Base-by-base conservation (phyloP, 805 yeast species). In the Yamadazyma ubonensis region DNA sequence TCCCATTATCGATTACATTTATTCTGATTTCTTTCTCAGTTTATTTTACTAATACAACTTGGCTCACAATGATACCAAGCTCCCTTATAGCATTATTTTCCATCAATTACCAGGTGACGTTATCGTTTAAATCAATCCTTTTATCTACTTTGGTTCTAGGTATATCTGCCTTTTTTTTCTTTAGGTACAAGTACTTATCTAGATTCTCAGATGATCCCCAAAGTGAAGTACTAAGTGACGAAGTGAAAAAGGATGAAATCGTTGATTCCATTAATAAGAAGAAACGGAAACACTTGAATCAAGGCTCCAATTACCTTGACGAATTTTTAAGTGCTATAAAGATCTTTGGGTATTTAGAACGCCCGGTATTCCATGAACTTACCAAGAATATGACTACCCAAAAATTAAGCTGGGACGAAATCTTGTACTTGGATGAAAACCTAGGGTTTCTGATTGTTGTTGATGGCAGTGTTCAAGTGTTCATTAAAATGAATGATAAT, bases 381-480 rank as follows among this genome's bases (percentile, higher is more conserved):
- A 90, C 98, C 3, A 83, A 86, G 55, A 84, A 84, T 45, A 88
- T 91, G 87, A 86, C 86, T 39, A 91, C 98, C 0, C 88, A 87
- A 55, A 83, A 86, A 44, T 58, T 91, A 27, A 81, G 81, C 19
- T 74, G 77, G 4, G 91, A 87, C 26, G 98, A 91, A 56, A 73
- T 84, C 7, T 63, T 93, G 23, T 72, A 79, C 35, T 61, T 91
- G 28, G 87, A 85, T 45, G 86, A 83, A 37, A 75, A 80, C 5
- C 67, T 83, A 5, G 98, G 98, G 1, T 90, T 93, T 53, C 81
- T 93, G 26, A 85, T 93, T 31, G 96, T 91, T 16, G 95, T 90
- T 1, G 97, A 90, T 51, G 99, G 99, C 1, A 75, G 81, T 9
- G 77, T 91, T 35, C 89, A 86, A 54, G 85, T 93, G 0, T 88